Conservation (phyloP, 345 rosid species). For the Camelina hispida region DNA sequence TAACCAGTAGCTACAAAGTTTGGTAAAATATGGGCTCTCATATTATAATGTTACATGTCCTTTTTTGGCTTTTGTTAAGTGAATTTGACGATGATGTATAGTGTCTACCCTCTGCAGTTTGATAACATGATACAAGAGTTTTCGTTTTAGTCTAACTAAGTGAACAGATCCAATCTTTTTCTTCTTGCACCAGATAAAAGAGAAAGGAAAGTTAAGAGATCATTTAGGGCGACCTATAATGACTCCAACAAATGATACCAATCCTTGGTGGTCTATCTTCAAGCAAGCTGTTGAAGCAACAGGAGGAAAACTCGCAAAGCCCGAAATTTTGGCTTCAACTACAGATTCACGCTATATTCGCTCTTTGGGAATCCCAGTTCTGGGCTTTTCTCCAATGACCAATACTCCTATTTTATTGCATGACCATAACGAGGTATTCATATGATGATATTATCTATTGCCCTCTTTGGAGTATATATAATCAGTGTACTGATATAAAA, state of each 20-base stretch:
- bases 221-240: slow-evolving; percentile 59
- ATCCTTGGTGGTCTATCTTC: slow-evolving; percentile 92
- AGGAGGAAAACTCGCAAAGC: slow-evolving; percentile 79
- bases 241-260: slow-evolving; percentile 73
- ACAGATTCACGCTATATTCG: slow-evolving; percentile 81
- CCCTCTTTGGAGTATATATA: not conserved
- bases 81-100: not conserved
- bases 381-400: slow-evolving; percentile 90
- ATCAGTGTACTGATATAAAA: slow-evolving; percentile 10
- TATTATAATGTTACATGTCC: not conserved
- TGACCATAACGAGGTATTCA: slow-evolving; percentile 85
- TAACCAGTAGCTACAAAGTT: not conserved
- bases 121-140: not conserved
- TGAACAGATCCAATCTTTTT: not conserved
- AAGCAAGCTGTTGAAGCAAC: slow-evolving; percentile 68
- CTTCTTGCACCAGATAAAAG: slow-evolving; percentile 51
- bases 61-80: not conserved
- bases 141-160: not conserved
- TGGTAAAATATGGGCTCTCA: too few species aligned
- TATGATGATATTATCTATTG: not conserved
- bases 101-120: not conserved
- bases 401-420: slow-evolving; percentile 84
- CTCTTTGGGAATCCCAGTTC: slow-evolving; percentile 68
- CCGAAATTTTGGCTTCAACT: slow-evolving; percentile 89
- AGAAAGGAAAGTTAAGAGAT: slow-evolving; percentile 70